phyloP scores from a whole-genome alignment of 176 grass and related monocot genomes.

The Chloris gayana region DNA sequence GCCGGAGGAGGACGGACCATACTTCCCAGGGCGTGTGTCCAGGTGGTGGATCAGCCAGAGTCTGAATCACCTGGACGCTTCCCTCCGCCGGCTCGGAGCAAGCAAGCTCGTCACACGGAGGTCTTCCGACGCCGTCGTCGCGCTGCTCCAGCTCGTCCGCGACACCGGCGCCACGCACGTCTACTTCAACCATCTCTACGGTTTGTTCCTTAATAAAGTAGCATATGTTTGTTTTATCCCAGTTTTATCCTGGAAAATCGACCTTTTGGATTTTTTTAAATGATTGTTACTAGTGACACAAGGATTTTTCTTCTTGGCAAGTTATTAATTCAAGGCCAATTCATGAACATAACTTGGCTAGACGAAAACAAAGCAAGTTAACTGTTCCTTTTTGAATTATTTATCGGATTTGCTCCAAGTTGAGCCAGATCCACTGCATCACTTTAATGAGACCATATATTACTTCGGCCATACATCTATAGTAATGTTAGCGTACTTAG shows the following conservation, averaged over 20 bases:
- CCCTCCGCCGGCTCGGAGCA: slow-evolving; percentile 82
- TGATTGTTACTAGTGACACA: slow-evolving; percentile 5
- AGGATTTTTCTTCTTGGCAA: neutral
- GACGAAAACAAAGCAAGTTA: slow-evolving; percentile 26
- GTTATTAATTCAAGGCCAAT: neutral
- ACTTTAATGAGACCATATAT: neutral
- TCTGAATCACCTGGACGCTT: slow-evolving; percentile 85
- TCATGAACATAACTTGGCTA: slow-evolving; percentile 22
- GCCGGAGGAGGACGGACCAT: slow-evolving; percentile 85
- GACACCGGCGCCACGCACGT: slow-evolving; percentile 72
- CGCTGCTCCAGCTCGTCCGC: slow-evolving; percentile 73
- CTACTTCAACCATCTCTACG: slow-evolving; percentile 98
- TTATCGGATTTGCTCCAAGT: slow-evolving; percentile 24
- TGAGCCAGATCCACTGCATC: slow-evolving; percentile 22
- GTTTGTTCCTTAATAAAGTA: slow-evolving; percentile 31
- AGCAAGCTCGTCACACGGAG: slow-evolving; percentile 62
- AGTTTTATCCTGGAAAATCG: neutral
- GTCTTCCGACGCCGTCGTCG: slow-evolving; percentile 64
- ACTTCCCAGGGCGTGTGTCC: slow-evolving; percentile 84
- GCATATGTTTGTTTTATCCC: neutral
- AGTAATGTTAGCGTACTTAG: neutral
- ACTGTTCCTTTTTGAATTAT: neutral
- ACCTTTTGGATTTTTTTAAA: neutral
- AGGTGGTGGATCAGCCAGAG: slow-evolving; percentile 95
- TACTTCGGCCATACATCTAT: neutral